Conservation (phyloP, 306 rosid genomes). For the Dalbergia oliveri region DNA sequence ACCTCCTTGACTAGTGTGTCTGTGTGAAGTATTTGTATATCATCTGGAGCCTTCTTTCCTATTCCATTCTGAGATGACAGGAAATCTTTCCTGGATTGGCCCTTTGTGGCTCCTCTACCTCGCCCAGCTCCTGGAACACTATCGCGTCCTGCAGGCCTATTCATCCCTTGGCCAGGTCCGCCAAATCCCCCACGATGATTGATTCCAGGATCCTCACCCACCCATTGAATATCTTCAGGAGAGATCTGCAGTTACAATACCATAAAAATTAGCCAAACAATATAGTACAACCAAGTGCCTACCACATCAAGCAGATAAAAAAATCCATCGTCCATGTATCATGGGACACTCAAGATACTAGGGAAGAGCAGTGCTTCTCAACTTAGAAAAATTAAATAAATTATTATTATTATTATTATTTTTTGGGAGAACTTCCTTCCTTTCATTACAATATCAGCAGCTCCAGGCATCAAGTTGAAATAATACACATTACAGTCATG, state of each 20-base stretch:
- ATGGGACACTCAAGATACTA: conserved; percentile 17
- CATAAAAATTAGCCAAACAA: conserved; percentile 40
- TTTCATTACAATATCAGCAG: conserved; percentile 12
- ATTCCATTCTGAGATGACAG: conserved; percentile 81
- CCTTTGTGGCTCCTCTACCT: conserved; percentile 80
- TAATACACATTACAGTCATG: not conserved
- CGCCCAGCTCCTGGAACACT: conserved; percentile 72
- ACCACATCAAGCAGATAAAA: conserved; percentile 38
- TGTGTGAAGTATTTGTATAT: conserved; percentile 83
- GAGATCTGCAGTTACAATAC: conserved; percentile 70
- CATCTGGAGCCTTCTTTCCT: conserved; percentile 75
- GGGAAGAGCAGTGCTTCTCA: conserved; percentile 21
- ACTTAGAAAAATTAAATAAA: not conserved
- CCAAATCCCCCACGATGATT: conserved; percentile 67
- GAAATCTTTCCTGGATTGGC: conserved; percentile 79
- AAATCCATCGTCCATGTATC: conserved; percentile 13
- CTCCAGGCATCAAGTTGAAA: conserved; percentile 16
- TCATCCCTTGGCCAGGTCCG: conserved; percentile 73
- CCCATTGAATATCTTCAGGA: conserved; percentile 92
- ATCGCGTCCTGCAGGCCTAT: conserved; percentile 68
- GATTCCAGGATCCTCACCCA: conserved; percentile 87
- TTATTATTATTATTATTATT: no score
- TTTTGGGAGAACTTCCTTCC: not conserved
- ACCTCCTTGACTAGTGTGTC: conserved; percentile 90
- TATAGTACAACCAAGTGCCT: conserved; percentile 9